phyloP scores from a whole-genome alignment of 2,329 filamentous ascomycete species.

The Tolypocladium amazonense region DNA sequence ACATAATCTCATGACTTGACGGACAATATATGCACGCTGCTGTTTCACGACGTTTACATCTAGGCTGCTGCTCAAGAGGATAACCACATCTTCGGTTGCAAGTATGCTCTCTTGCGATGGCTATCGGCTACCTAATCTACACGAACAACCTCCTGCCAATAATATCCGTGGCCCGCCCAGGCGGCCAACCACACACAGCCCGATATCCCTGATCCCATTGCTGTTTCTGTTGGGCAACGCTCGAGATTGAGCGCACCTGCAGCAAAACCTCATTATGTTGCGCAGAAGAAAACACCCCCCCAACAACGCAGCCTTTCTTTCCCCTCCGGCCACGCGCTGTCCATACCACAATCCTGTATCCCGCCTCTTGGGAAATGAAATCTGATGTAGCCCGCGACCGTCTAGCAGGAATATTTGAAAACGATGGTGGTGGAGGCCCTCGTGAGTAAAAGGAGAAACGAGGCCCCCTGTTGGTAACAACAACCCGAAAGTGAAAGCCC shows the following conservation, averaged over 20 bases:
- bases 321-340: neutral
- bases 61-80: neutral
- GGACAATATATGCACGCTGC: neutral
- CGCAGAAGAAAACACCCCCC: neutral
- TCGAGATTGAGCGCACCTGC: neutral
- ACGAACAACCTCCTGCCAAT: neutral
- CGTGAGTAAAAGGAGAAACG: too few species aligned
- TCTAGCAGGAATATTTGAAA: neutral
- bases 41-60: neutral
- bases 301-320: neutral
- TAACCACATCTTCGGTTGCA: neutral
- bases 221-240: neutral
- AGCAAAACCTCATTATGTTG: neutral
- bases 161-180: neutral
- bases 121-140: neutral
- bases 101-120: neutral
- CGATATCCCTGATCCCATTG: neutral
- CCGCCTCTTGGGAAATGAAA: neutral
- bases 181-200: neutral
- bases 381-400: neutral
- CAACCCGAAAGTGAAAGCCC: neutral
- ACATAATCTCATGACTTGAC: neutral
- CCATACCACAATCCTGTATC: neutral
- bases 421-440: neutral
- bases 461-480: neutral